Percentiles rank a stretch among this genome's conserved stretches.
phyloP scores from a whole-genome alignment of 441 rosid genomes.

The Jatropha podagrica region DNA sequence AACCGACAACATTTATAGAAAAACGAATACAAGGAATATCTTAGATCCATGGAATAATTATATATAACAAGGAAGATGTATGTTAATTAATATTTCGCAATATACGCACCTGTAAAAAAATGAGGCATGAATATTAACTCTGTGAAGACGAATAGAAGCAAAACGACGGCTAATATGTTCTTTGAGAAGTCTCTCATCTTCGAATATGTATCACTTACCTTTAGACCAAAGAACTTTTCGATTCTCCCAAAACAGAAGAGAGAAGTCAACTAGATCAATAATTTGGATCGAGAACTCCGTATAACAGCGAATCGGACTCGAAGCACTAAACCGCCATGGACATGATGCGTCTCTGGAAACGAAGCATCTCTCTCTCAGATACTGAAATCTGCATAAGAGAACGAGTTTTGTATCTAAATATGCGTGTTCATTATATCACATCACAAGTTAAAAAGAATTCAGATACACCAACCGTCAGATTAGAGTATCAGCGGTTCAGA shows the following conservation, averaged over 20 bases:
- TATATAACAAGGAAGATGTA: not conserved
- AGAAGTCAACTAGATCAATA: not conserved
- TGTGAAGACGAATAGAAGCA: constrained; percentile 21
- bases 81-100: constrained; percentile 2
- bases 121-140: constrained; percentile 21
- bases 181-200: constrained; percentile 22
- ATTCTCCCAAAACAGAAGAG: not conserved
- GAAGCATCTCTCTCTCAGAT: constrained; percentile 14
- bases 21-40: constrained; percentile 15
- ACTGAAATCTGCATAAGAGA: constrained; percentile 30
- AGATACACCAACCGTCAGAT: constrained; percentile 38
- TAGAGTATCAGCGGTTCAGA: constrained; percentile 26
- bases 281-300: constrained; percentile 6
- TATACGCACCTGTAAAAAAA: constrained; percentile 27
- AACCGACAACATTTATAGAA: constrained; percentile 8
- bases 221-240: not conserved
- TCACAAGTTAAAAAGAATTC: constrained; percentile 6
- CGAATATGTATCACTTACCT: constrained; percentile 11
- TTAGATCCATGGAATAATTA: constrained; percentile 8
- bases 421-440: constrained; percentile 18
- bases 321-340: constrained; percentile 18
- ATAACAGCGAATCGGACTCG: constrained; percentile 17
- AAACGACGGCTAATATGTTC: constrained; percentile 23
- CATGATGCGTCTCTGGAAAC: constrained; percentile 20
- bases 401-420: constrained; percentile 14